Conservation (phyloP, 2,329 filamentous ascomycete genomes). For the Atkinsonella texensis region DNA sequence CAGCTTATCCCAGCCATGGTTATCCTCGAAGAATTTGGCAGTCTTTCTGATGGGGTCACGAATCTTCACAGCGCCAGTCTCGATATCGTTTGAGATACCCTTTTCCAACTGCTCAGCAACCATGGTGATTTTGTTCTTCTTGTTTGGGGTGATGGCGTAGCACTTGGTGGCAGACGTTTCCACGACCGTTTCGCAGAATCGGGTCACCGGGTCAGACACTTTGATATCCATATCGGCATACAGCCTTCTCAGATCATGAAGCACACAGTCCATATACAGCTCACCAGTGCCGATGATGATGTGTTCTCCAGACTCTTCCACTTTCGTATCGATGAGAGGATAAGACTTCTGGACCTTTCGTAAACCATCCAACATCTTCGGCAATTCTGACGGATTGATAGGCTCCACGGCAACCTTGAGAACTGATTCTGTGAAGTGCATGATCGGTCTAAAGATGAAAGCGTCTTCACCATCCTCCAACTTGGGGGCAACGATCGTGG, state of each 20-base stretch:
- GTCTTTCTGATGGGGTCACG: conserved; percentile 86
- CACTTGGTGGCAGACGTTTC: conserved; percentile 97
- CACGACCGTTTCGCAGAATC: conserved; percentile 95
- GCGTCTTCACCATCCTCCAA: conserved; percentile 82
- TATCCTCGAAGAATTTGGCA: conserved; percentile 93
- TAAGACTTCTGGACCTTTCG: conserved; percentile 98
- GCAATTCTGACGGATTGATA: conserved; percentile 93
- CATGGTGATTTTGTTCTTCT: conserved; percentile 99
- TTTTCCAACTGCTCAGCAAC: conserved; percentile 92
- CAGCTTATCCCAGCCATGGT: conserved; percentile 92
- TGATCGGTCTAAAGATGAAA: conserved; percentile 87
- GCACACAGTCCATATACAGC: conserved; percentile 98
- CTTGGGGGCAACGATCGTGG: conserved; percentile 71
- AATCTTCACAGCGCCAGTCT: conserved; percentile 80
- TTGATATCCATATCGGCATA: conserved; percentile 99
- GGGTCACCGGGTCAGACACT: conserved; percentile 91
- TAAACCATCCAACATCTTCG: conserved; percentile 96
- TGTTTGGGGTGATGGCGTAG: conserved; percentile 95
- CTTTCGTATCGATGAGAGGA: conserved; percentile 88
- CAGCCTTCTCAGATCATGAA: conserved; percentile 84
- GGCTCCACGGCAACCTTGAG: conserved; percentile 97
- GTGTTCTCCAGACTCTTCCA: conserved; percentile 96
- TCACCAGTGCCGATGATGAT: conserved; percentile 91
- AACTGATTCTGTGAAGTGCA: conserved; percentile 93
- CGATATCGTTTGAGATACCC: conserved; percentile 90